A percentile compares a stretch with the other conserved stretches of the same genome.
Evolutionary conservation across 1,139 yeast species (phyloP).

Genomic region (Suhomyces yuchorum): DNA sequence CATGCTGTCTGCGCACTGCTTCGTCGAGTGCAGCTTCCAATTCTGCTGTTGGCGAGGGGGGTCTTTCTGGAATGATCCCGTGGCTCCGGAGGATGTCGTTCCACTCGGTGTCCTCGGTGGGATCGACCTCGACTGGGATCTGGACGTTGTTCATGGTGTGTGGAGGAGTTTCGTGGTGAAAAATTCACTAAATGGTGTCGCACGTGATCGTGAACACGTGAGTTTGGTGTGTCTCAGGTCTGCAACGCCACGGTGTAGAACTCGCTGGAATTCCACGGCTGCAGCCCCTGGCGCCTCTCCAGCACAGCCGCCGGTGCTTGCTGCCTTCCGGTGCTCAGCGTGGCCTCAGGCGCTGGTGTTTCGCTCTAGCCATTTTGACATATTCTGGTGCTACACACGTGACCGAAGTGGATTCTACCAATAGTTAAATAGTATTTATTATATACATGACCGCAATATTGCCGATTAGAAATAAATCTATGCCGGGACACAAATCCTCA

Average conservation of each 20-base stretch:
- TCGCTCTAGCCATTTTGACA: too few species aligned
- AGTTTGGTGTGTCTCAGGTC: too few species aligned
- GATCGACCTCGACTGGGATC: conserved; percentile 87
- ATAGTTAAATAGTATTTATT: conserved; percentile 7
- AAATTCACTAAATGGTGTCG: not conserved
- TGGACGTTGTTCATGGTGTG: conserved; percentile 34
- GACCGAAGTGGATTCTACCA: not conserved
- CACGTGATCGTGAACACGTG: not conserved
- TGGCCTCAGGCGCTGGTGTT: too few species aligned
- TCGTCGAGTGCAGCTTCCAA: conserved; percentile 86
- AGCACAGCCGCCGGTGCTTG: not conserved
- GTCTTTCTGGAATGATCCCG: conserved; percentile 90
- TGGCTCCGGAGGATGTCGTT: conserved; percentile 88
- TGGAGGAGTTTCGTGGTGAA: not conserved
- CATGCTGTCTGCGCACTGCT: conserved; percentile 75
- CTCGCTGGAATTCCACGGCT: not conserved
- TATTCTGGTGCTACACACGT: not conserved
- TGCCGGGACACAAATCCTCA: conserved; percentile 1
- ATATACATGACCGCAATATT: conserved; percentile 13
- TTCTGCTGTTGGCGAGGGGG: conserved; percentile 86
- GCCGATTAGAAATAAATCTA: conserved; percentile 10
- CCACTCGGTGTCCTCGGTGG: conserved; percentile 98
- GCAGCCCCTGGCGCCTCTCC: not conserved
- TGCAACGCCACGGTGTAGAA: not conserved
- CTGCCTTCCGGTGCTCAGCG: too few species aligned